phyloP scores from a whole-genome alignment of 2,329 filamentous ascomycete species.

The Cercospora citrullina region DNA sequence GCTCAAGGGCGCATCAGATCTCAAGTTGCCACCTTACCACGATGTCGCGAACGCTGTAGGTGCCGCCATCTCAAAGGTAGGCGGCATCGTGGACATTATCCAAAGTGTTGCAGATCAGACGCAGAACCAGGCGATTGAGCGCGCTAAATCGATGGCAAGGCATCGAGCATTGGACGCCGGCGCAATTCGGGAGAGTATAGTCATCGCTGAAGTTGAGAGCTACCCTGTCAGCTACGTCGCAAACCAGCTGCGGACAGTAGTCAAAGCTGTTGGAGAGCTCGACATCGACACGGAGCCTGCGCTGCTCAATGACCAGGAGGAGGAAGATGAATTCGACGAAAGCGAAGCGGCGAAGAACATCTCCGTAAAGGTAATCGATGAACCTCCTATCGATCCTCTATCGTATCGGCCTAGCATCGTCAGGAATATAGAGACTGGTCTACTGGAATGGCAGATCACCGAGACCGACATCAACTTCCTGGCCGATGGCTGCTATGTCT shows the following conservation, averaged over 20 bases:
- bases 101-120: conserved; percentile 46
- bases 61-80: conserved; percentile 59
- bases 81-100: conserved; percentile 56
- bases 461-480: conserved; percentile 61
- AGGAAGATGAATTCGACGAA: conserved; percentile 19
- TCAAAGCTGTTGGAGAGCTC: conserved; percentile 38
- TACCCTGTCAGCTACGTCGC: conserved; percentile 40
- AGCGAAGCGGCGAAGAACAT: conserved; percentile 32
- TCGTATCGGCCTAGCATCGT: conserved; percentile 49
- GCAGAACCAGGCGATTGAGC: conserved; percentile 43
- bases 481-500: conserved; percentile 60
- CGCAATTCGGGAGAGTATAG: conserved; percentile 42
- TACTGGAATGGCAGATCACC: conserved; percentile 56
- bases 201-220: conserved; percentile 51
- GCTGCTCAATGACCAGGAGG: conserved; percentile 25
- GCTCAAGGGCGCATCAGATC: conserved; percentile 53
- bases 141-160: conserved; percentile 41
- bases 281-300: conserved; percentile 31
- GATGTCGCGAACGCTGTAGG: conserved; percentile 63
- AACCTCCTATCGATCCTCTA: conserved; percentile 32
- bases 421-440: conserved; percentile 48
- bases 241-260: conserved; percentile 37
- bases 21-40: conserved; percentile 54
- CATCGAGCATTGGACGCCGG: conserved; percentile 40
- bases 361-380: conserved; percentile 39